Evolutionary conservation across 139 green algal genomes (phyloP), one percentile per base, ranked within the genome.

Genomic region (Parachlorella kessleri): DNA sequence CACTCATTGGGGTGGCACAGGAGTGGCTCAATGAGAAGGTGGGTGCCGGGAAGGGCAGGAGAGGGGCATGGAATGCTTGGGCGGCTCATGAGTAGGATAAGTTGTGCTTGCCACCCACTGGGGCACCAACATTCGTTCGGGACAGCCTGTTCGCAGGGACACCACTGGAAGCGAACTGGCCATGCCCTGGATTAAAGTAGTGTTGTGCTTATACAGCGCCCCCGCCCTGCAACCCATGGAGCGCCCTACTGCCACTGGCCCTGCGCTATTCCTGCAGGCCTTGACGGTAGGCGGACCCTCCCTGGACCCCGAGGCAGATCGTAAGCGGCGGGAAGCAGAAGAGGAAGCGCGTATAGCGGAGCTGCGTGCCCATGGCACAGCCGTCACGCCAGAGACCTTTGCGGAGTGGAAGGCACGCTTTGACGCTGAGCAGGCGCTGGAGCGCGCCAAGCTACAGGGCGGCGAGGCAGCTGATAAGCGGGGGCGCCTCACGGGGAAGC

Each of bases 381-480:
- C 81, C 18, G 94, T 98, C 41, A 97, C 94, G 32, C 42, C 84
- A 3, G 92, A 93, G 73, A 87, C 78, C 18, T 98, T 98, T 66
- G 66, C 66, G 3, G 81, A 71, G 3, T 98, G 94, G 94, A 89
- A 93, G 85, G 72, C 81, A 7, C 37, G 37, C 10, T 93, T 86
- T 79, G 81, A 92, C 10, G 67, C 71, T 78, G 81, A 82, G 55
- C 36, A 35, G 39, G 70, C 80, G 63, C 37, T 75, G 73, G 55
- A 59, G 55, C 28, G 70, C 38, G 53, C 39, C 9, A 70, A 75
- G 75, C 33, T 79, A 35, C 53, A 68, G 10, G 76, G 5, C 4
- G 36, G 24, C 28, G 40, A 39, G 32, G 74, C 28, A 37, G 66
- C 37, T 30, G 76, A 73, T 37, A 83, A 74, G 35, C 66, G 76